Conservation (phyloP, 768 basidiomycete genomes). For the Russula virescens region DNA sequence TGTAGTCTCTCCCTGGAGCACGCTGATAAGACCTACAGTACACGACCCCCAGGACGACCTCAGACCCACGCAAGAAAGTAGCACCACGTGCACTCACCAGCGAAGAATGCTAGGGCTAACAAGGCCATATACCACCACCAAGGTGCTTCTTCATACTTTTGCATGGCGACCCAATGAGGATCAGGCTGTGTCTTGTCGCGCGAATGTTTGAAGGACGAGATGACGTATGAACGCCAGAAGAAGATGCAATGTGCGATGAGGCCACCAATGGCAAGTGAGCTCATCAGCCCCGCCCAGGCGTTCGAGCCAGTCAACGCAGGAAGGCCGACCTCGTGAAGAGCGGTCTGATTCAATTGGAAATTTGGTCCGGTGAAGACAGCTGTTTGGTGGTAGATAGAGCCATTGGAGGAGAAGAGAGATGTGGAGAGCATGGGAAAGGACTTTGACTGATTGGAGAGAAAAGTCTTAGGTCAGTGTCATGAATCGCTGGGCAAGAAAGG, state of each 20-base stretch:
- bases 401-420: conserved; percentile 49
- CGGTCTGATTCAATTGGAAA: conserved; percentile 50
- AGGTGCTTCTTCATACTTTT: conserved; percentile 55
- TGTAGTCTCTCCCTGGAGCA: conserved; percentile 54
- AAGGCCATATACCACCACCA: conserved; percentile 56
- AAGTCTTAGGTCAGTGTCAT: conserved; percentile 26
- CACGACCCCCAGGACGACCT: not conserved
- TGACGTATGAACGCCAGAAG: conserved; percentile 52
- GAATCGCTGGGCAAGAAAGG: conserved; percentile 25
- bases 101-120: conserved; percentile 46
- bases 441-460: conserved; percentile 36
- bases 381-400: conserved; percentile 48
- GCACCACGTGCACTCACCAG: conserved; percentile 35
- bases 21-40: conserved; percentile 29
- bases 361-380: conserved; percentile 45
- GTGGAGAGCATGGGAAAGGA: conserved; percentile 57
- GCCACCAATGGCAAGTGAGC: conserved; percentile 47
- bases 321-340: conserved; percentile 41
- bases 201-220: conserved; percentile 46
- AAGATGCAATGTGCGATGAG: conserved; percentile 45
- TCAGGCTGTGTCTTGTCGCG: conserved; percentile 44
- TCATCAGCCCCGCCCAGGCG: conserved; percentile 45
- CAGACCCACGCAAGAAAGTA: not conserved
- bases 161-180: conserved; percentile 55
- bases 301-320: conserved; percentile 44